Conservation (phyloP, 805 yeast genomes). For the Kazachstania taianensis region DNA sequence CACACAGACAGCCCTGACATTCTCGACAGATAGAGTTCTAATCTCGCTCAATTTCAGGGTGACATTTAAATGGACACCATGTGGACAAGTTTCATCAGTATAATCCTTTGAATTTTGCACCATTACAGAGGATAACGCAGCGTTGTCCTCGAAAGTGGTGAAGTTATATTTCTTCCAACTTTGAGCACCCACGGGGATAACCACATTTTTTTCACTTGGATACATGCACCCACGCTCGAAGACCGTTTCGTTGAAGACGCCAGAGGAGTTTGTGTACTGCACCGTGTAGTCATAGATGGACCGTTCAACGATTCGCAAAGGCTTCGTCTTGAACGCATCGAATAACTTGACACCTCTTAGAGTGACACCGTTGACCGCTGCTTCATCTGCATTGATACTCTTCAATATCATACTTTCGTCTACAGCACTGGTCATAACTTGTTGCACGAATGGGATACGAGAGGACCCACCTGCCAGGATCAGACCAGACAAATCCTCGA, state of each 20-base stretch:
- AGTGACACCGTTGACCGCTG: constrained; percentile 86
- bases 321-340: constrained; percentile 52
- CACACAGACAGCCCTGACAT: constrained; percentile 38
- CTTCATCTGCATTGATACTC: constrained; percentile 91
- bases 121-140: constrained; percentile 11
- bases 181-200: too few relatives aligned
- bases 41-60: constrained; percentile 38
- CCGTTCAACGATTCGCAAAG: constrained; percentile 47
- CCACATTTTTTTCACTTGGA: constrained; percentile 20
- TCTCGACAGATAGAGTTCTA: constrained; percentile 39
- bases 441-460: constrained; percentile 80
- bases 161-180: too few relatives aligned
- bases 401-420: constrained; percentile 59
- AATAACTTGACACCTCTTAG: constrained; percentile 68
- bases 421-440: constrained; percentile 41
- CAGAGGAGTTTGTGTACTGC: constrained; percentile 22
- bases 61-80: constrained; percentile 31
- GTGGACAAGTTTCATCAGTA: constrained; percentile 31
- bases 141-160: constrained; percentile 19
- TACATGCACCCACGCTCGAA: constrained; percentile 40
- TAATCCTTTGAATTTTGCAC: constrained; percentile 25
- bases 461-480: constrained; percentile 86
- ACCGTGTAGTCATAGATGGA: constrained; percentile 41
- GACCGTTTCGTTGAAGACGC: constrained; percentile 24
- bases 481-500: constrained; percentile 47